These are phyloP conservation scores for Tulasnella sp. DNA, from an alignment of 768 basidiomycete genomes.

Conservation along the genomic window DNA sequence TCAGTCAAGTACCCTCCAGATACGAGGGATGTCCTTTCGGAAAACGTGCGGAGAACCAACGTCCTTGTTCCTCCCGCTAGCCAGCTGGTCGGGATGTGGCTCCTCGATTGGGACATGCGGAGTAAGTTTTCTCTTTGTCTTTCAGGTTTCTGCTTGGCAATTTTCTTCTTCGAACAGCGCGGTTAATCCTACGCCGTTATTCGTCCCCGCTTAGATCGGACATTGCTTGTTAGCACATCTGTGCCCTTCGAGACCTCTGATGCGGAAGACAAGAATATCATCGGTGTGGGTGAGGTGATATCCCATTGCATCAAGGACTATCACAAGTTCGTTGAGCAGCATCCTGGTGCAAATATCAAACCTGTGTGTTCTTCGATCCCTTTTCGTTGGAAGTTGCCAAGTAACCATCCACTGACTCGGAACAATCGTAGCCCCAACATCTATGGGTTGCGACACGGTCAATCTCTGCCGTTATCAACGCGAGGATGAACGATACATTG, in stretches of 20 bases:
- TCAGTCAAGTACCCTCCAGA: constrained; percentile 9
- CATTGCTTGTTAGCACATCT: constrained; percentile 15
- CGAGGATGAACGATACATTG: constrained; percentile 15
- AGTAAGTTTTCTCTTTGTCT: constrained; percentile 9
- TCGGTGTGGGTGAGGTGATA: constrained; percentile 16
- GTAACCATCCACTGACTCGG: neutral
- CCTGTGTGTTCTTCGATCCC: neutral
- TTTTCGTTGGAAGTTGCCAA: neutral
- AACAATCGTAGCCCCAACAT: constrained; percentile 7
- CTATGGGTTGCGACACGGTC: constrained; percentile 15
- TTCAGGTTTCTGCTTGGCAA: neutral
- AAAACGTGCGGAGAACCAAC: constrained; percentile 16
- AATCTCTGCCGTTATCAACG: constrained; percentile 12
- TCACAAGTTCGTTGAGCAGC: constrained; percentile 4
- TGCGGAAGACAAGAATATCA: constrained; percentile 17
- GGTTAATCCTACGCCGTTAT: neutral
- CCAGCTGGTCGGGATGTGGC: constrained; percentile 17
- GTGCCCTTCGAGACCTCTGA: constrained; percentile 16
- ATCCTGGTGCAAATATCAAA: neutral
- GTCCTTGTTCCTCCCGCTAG: constrained; percentile 15
- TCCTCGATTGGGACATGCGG: constrained; percentile 18
- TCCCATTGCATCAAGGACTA: constrained; percentile 8
- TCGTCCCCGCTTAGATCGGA: constrained; percentile 8
- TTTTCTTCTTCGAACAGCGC: neutral
- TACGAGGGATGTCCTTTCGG: constrained; percentile 13